Percentiles rank a stretch among this genome's conserved stretches.
Conservation (phyloP, 23 red algal species). For the Cyanidiococcus yangmingshanensis region DNA sequence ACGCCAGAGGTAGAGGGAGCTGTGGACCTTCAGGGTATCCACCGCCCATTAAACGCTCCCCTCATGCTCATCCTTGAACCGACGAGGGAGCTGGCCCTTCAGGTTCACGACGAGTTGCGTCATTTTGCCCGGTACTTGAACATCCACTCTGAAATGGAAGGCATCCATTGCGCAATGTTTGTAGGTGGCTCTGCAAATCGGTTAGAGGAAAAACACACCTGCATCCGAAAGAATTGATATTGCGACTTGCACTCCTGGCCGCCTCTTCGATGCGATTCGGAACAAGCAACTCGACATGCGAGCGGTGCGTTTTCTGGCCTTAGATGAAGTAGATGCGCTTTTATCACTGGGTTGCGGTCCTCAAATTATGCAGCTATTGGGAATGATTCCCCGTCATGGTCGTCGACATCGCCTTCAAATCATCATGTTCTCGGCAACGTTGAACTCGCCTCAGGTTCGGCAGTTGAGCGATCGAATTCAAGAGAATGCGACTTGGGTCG, state of each 20-base stretch:
- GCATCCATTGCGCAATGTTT: constrained; percentile 34
- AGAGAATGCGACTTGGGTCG: constrained; percentile 55
- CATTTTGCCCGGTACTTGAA: constrained; percentile 44
- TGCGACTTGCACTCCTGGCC: constrained; percentile 20
- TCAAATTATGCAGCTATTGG: constrained; percentile 31
- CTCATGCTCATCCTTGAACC: constrained; percentile 70
- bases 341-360: constrained; percentile 31
- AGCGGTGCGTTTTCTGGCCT: constrained; percentile 24
- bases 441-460: constrained; percentile 53
- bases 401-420: constrained; percentile 55
- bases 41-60: constrained; percentile 36
- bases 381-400: constrained; percentile 33
- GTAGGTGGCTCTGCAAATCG: constrained; percentile 43
- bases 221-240: constrained; percentile 22
- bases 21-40: background rate
- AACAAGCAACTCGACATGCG: constrained; percentile 6
- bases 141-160: background rate
- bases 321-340: constrained; percentile 40
- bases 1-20: background rate
- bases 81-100: constrained; percentile 61
- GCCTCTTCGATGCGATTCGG: constrained; percentile 17
- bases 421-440: constrained; percentile 45
- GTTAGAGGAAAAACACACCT: constrained; percentile 11
- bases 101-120: constrained; percentile 56
- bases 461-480: constrained; percentile 59